phyloP scores from a whole-genome alignment of 116 monocot genomes.

The Posidonia oceanica region DNA sequence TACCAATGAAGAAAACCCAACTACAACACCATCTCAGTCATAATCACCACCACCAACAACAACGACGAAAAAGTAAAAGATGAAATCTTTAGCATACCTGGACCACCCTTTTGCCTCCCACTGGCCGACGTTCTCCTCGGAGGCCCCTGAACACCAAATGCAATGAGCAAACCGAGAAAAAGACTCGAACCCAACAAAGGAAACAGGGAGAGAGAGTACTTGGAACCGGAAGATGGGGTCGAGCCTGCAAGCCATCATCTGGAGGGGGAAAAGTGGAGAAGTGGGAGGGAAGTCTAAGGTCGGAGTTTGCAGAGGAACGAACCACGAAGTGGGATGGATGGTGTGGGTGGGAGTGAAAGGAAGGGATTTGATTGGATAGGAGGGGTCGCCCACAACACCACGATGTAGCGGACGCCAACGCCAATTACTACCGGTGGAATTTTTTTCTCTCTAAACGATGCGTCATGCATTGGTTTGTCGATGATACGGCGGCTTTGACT shows the following conservation, averaged over 20 bases:
- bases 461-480: too few species aligned
- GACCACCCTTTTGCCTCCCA: background rate
- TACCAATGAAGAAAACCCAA: background rate
- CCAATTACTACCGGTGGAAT: background rate
- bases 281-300: background rate
- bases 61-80: background rate
- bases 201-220: background rate
- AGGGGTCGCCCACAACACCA: too few species aligned
- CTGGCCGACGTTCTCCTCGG: background rate
- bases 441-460: too few species aligned
- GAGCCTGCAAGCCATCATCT: background rate
- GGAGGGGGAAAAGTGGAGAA: background rate
- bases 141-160: slow-evolving; percentile 1
- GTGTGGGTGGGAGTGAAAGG: background rate
- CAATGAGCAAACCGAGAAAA: background rate
- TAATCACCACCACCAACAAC: background rate
- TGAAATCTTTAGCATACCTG: background rate
- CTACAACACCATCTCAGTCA: background rate
- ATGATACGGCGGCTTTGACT: too few species aligned
- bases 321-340: background rate
- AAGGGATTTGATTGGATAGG: background rate
- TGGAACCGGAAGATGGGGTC: background rate
- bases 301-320: background rate
- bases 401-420: background rate
- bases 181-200: background rate